Base-by-base conservation (phyloP, 805 yeast genomes). In the Jamesozyma piceae region DNA sequence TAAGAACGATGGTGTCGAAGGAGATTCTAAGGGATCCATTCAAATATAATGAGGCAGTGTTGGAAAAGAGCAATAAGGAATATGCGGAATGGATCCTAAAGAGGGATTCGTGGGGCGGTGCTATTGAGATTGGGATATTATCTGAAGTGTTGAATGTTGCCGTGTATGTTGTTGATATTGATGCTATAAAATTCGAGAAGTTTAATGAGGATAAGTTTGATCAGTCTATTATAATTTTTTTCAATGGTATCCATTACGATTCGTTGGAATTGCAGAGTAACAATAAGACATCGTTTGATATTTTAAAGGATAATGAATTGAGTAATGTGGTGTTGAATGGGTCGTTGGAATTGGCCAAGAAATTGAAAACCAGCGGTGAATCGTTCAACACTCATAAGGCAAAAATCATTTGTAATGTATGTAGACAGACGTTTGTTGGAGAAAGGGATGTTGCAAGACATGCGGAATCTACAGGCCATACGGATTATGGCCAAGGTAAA, bases 51-150 rank as follows among this genome's bases (percentile, higher is more conserved):
- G 79, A 72, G 31, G 80, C 75, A 0, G 71, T 80, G 3, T 62
- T 83, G 37, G 88, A 84, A 2, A 53, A 51, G 19, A 67, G 66
- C 45, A 61, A 72, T 0, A 58, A 55, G 0, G 72, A 73, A 9
- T 83, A 83, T 54, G 61, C 73, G 28, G 47, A 61, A 5, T 83
- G 92, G 90, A 83, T 83, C 19, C 49, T 55, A 37, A 63, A 70
- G 43, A 71, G 70, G 17, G 76, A 70, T 29, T 71, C 82, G 15
- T 83, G 92, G 94, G 94, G 94, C 26, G 94, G 94, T 5, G 90
- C 86, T 2, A 82, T 83, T 38, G 94, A 83, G 55, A 61, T 82
- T 37, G 75, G 78, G 8, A 79, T 83, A 5, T 55, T 83, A 24
- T 69, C 84, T 2, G 66, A 69, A 28, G 67, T 70, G 47, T 66